Evolutionary conservation across 129 eudicot species (phyloP), one percentile per base, ranked within the genome.

Genomic region (Centrapalus pauciflorus): DNA sequence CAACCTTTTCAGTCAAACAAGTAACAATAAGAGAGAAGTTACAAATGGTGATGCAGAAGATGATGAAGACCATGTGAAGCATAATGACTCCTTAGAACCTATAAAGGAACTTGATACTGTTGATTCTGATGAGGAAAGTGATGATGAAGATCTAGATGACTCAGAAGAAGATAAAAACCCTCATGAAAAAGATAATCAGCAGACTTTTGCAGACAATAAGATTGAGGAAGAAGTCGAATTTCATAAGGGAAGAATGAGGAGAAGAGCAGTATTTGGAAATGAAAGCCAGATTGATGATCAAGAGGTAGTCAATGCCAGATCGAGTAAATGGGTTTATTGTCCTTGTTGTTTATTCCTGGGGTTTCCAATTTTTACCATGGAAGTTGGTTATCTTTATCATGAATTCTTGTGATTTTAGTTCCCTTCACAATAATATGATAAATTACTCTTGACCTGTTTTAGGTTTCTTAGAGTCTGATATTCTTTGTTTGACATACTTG

Each of bases 171-270:
- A 38, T 40, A 43, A 30, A 38, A 62, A 76, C 48, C 62, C 64
- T 50, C 76, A 60, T 59, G 80, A 51, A 46, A 75, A 78, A 67
- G 32, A 57, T 78, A 46, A 63, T 13, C 55, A 79, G 38, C 72
- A 51, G 29, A 40, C 56, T 7, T 49, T 40, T 27, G 51, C 67
- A 3, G 54, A 58, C 69, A 59, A 67, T 35, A 77, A 71, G 50
- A 40, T 85, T 2, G 54, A 66, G 73, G 91, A 88, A 72, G 85
- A 81, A 49, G 23, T 86, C 37, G 96, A 88, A 76, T 56, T 83
- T 55, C 69, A 64, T 82, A 77, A 80, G 16, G 95, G 96, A 67
- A 88, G 98, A 70, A 78, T 74, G 79, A 77, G 98, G 76, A 93
- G 98, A 71, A 85, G 62, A 74, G 91, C 92, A 60, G 81, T 85